phyloP scores from a whole-genome alignment of 805 yeast genomes.

The Myxozyma melibiosi region DNA sequence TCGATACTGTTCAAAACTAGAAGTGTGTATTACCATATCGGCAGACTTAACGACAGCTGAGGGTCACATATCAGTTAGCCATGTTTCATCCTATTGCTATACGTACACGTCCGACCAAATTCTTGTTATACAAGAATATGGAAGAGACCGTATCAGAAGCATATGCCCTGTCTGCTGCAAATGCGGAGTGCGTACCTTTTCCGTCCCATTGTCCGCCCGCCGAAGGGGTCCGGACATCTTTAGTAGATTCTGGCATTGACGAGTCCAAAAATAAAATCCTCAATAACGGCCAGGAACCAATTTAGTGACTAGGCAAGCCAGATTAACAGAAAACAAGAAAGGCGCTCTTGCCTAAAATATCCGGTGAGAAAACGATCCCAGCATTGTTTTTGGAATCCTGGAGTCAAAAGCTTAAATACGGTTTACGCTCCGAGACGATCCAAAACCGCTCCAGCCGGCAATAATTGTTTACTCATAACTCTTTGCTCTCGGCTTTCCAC shows the following conservation, averaged over 20 bases:
- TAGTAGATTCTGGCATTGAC: not conserved
- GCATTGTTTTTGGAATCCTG: too few relatives aligned
- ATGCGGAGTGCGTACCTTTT: conserved; percentile 12
- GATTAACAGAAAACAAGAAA: not conserved
- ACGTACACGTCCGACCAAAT: too few relatives aligned
- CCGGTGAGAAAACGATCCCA: too few relatives aligned
- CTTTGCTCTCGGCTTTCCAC: too few relatives aligned
- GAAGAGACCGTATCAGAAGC: too few relatives aligned
- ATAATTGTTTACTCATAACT: too few relatives aligned
- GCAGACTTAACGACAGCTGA: conserved; percentile 40
- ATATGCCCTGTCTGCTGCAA: too few relatives aligned
- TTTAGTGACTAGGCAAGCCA: not conserved
- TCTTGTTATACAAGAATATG: too few relatives aligned
- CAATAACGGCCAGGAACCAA: not conserved
- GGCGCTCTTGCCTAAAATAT: not conserved
- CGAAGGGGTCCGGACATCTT: not conserved
- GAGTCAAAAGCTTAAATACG: too few relatives aligned
- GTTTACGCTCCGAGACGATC: too few relatives aligned
- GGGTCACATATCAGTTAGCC: not conserved
- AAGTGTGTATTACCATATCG: conserved; percentile 39
- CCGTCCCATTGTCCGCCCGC: conserved; percentile 27
- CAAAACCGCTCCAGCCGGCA: too few relatives aligned
- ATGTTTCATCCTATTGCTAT: not conserved
- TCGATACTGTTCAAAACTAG: too few relatives aligned
- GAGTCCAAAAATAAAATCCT: not conserved